phyloP scores from a whole-genome alignment of 2,329 filamentous ascomycete species.

The Aureobasidium sp. region DNA sequence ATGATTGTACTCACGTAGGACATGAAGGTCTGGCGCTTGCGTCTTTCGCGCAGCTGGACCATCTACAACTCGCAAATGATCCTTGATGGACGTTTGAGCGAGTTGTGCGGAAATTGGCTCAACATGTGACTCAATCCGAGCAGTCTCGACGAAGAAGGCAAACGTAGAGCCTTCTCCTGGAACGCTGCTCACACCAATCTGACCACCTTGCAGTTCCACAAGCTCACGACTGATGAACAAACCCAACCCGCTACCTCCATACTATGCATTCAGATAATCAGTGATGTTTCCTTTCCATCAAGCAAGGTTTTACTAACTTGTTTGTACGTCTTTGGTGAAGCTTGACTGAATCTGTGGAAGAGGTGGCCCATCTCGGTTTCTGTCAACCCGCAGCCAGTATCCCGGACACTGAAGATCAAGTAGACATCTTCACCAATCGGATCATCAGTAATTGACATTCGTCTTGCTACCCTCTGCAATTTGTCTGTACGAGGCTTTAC shows the following conservation, averaged over 20 bases:
- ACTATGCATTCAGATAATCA: constrained; percentile 34
- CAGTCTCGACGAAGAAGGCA: constrained; percentile 55
- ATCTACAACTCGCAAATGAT: constrained; percentile 16
- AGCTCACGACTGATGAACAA: constrained; percentile 59
- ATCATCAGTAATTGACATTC: not conserved
- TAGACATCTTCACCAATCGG: constrained; percentile 28
- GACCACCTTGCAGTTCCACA: constrained; percentile 52
- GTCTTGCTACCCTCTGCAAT: constrained; percentile 14
- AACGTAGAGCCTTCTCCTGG: constrained; percentile 56
- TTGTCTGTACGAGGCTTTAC: constrained; percentile 18
- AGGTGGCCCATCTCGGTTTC: constrained; percentile 35
- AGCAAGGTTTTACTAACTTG: constrained; percentile 42
- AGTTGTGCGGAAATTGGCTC: not conserved
- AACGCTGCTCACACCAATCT: constrained; percentile 54
- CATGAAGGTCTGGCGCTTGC: constrained; percentile 25
- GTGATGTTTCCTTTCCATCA: constrained; percentile 24
- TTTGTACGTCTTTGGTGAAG: constrained; percentile 23
- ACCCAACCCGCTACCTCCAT: constrained; percentile 60
- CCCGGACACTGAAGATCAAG: constrained; percentile 26
- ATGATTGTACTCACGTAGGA: constrained; percentile 21
- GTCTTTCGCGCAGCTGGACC: constrained; percentile 30
- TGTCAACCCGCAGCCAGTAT: constrained; percentile 30
- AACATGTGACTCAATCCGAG: not conserved
- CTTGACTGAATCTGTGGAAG: constrained; percentile 53
- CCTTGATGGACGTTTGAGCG: not conserved